Conservation (phyloP, 1,284 basidiomycete species). For the Athelia psychrophila region DNA sequence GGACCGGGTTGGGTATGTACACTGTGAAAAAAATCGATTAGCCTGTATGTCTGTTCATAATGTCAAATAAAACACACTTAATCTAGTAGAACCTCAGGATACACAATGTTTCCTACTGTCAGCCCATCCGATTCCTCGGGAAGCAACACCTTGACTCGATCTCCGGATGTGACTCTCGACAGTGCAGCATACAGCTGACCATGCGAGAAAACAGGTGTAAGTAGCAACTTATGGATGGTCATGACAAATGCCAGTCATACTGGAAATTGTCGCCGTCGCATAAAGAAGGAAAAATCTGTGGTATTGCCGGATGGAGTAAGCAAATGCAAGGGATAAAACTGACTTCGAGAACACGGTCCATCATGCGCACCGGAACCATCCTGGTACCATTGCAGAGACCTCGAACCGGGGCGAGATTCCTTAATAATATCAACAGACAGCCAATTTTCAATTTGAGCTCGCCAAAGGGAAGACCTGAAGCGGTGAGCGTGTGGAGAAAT, state of each 20-base stretch:
- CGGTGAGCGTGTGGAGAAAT: constrained; percentile 24
- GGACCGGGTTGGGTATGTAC: no score
- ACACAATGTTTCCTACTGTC: no score
- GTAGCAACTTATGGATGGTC: constrained; percentile 35
- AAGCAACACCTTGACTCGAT: constrained; percentile 16
- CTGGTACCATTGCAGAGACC: constrained; percentile 38
- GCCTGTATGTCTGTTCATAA: no score
- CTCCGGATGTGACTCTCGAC: constrained; percentile 16
- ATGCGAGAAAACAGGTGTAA: constrained; percentile 25
- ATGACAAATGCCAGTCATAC: constrained; percentile 33
- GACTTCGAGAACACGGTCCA: constrained; percentile 22
- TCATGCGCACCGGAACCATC: constrained; percentile 16
- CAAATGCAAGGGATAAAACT: constrained; percentile 28
- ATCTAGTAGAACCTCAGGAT: no score
- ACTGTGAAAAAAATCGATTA: no score
- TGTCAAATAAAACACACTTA: no score
- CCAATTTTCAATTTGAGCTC: constrained; percentile 26
- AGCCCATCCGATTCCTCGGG: no score
- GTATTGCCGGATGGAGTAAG: constrained; percentile 16
- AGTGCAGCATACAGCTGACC: constrained; percentile 29
- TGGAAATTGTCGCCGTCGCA: constrained; percentile 26
- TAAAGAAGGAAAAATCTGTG: constrained; percentile 20
- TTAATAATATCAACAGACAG: constrained; percentile 31
- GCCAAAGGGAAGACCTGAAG: constrained; percentile 25
- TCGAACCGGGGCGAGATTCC: constrained; percentile 26